phyloP scores from a whole-genome alignment of 257 asterid genomes.

The Parsonsia alboflavescens region DNA sequence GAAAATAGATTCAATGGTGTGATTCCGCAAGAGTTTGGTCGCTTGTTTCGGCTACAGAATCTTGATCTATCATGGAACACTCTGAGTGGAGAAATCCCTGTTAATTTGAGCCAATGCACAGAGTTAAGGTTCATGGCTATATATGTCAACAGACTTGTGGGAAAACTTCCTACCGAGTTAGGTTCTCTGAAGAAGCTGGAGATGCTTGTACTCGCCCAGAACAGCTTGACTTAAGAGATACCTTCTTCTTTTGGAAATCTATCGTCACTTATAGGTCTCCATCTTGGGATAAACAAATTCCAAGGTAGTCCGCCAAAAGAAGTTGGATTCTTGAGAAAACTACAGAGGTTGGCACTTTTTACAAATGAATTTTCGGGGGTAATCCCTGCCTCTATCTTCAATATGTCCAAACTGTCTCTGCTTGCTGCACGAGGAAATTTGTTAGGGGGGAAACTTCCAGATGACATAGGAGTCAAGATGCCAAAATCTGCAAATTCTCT shows the following conservation, averaged over 20 bases:
- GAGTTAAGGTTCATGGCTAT: not conserved
- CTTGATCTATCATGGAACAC: not conserved
- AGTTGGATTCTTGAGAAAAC: no score
- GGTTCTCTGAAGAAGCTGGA: not conserved
- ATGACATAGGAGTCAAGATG: no score
- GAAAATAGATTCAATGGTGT: conserved; percentile 26
- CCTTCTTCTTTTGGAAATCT: not conserved
- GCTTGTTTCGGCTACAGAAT: not conserved
- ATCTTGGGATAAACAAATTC: no score
- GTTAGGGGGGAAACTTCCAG: no score
- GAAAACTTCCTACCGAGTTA: not conserved
- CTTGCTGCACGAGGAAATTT: no score
- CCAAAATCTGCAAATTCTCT: no score
- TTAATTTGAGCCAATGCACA: not conserved
- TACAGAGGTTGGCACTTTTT: no score
- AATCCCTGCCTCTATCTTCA: no score
- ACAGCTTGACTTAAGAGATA: not conserved
- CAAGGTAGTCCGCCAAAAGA: no score
- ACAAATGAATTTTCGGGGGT: no score
- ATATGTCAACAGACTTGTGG: not conserved
- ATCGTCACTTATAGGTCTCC: not conserved
- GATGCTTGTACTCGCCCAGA: no score
- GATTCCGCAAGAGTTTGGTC: conserved; percentile 20
- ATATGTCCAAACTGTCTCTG: no score
- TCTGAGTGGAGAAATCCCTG: not conserved